Conservation (phyloP, 1,284 basidiomycete genomes). For the Anthracocystis walkeri region DNA sequence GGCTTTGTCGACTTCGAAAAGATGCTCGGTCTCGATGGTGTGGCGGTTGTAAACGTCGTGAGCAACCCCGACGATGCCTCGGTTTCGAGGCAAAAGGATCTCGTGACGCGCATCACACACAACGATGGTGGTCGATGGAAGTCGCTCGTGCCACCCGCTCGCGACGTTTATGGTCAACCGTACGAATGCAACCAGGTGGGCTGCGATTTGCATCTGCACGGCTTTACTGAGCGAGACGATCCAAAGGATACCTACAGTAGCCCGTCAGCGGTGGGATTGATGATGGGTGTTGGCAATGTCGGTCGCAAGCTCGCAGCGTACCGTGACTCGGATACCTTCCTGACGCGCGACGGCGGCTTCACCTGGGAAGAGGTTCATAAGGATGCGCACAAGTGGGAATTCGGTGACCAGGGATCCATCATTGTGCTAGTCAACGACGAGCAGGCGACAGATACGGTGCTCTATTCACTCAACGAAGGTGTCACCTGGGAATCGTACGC, state of each 20-base stretch:
- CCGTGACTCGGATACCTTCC: slow-evolving; percentile 90
- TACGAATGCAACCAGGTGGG: slow-evolving; percentile 82
- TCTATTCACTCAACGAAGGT: slow-evolving; percentile 91
- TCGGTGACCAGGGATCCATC: slow-evolving; percentile 94
- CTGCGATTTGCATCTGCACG: slow-evolving; percentile 91
- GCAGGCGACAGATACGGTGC: slow-evolving; percentile 85
- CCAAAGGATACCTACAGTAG: slow-evolving; percentile 90
- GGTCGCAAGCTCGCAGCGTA: slow-evolving; percentile 85
- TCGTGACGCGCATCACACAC: slow-evolving; percentile 91
- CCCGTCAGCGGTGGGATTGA: slow-evolving; percentile 88
- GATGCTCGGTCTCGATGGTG: slow-evolving; percentile 93
- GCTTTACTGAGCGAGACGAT: slow-evolving; percentile 92
- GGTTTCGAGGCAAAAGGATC: slow-evolving; percentile 79
- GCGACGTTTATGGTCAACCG: slow-evolving; percentile 80
- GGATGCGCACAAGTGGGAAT: slow-evolving; percentile 97
- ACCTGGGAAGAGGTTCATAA: slow-evolving; percentile 99
- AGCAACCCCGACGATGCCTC: slow-evolving; percentile 82
- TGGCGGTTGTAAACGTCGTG: slow-evolving; percentile 91
- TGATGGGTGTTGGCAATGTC: slow-evolving; percentile 98
- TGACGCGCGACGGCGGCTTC: slow-evolving; percentile 95
- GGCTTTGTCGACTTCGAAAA: slow-evolving; percentile 99
- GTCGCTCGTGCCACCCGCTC: slow-evolving; percentile 78
- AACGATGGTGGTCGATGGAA: slow-evolving; percentile 97
- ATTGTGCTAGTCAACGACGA: slow-evolving; percentile 95
- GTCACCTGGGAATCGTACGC: slow-evolving; percentile 86